Conservation (phyloP, 345 rosid species). For the Gossypium mustelinum region DNA sequence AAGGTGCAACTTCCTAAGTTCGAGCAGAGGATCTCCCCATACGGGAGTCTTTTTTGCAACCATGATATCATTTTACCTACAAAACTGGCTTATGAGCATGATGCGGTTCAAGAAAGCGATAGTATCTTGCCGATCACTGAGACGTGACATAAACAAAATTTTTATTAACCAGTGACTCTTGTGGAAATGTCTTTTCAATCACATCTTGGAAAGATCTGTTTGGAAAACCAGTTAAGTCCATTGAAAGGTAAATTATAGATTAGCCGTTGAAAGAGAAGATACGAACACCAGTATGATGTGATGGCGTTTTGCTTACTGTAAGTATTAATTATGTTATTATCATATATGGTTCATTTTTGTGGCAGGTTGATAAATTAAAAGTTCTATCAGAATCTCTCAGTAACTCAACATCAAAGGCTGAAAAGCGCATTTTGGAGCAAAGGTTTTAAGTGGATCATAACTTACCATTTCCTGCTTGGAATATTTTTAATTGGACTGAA, state of each 20-base stretch:
- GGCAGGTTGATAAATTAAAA: constrained; percentile 80
- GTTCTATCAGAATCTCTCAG: constrained; percentile 75
- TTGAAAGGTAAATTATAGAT: neutral
- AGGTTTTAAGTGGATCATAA: constrained; percentile 42
- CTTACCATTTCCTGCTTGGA: neutral
- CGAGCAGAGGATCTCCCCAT: too few relatives aligned
- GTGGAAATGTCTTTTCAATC: neutral
- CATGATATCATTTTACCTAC: too few relatives aligned
- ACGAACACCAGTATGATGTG: neutral
- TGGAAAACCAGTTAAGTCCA: neutral
- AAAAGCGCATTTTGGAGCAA: constrained; percentile 69
- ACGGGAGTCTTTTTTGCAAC: too few relatives aligned
- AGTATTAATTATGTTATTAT: neutral
- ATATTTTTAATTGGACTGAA: neutral
- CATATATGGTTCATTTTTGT: constrained; percentile 11
- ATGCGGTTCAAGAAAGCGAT: too few relatives aligned
- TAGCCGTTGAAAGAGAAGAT: neutral
- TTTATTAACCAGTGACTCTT: too few relatives aligned
- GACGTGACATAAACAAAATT: too few relatives aligned
- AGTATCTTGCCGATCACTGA: too few relatives aligned
- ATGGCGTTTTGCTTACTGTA: neutral
- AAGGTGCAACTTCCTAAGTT: too few relatives aligned
- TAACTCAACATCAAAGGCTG: constrained; percentile 70
- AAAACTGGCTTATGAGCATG: too few relatives aligned
- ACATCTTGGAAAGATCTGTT: neutral